Evolutionary conservation across 345 rosid species (phyloP), one percentile per base, ranked within the genome.

Genomic region (Jatropha curcas): DNA sequence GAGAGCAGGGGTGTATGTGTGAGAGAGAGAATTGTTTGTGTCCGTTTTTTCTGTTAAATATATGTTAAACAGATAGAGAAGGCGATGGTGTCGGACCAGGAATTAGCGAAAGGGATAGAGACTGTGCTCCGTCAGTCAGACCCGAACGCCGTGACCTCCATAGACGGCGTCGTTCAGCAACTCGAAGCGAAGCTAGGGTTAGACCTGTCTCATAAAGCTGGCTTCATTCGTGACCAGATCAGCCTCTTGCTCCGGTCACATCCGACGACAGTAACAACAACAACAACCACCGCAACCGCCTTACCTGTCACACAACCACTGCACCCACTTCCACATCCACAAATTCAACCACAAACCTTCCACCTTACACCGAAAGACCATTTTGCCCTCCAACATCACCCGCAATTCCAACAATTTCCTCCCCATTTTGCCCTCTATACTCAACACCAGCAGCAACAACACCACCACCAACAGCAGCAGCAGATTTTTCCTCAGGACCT

Each of bases 211-310:
- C 97, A 92, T 82, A 94, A 92, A 79, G 86, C 90, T 31, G 85
- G 46, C 56, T 94, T 94, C 81, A 94, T 94, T 67, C 70, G 89
- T 33, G 94, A 92, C 82, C 96, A 92, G 65, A 90, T 94, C 90
- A 83, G 76, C 74, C 79, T 82, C 72, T 91, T 92, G 74, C 90
- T 92, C 81, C 90, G 86, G 13, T 16, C 87, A 6, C 91, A 84
- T 59, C 93, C 72, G 1, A 61, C 41, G 7, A 25, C 60, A 4
- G 48, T 51, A 13, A 14, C 71, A 27, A 14, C 71, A 8, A 45
- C n/a, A 13, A 14, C 71, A 41, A 41, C 45, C 45, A 41, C 72
- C 10, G 19, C 72, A 13, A 2, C 78, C 55, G 46, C 63, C 24
- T 0, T 31, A 4, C 11, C 53, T 43, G n/a, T n/a, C 19, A 14